A percentile compares a stretch with the other conserved stretches of the same genome.
Evolutionary conservation across 352 stramenopile genomes (phyloP).

Genomic region (Globisporangium acanthophoron): DNA sequence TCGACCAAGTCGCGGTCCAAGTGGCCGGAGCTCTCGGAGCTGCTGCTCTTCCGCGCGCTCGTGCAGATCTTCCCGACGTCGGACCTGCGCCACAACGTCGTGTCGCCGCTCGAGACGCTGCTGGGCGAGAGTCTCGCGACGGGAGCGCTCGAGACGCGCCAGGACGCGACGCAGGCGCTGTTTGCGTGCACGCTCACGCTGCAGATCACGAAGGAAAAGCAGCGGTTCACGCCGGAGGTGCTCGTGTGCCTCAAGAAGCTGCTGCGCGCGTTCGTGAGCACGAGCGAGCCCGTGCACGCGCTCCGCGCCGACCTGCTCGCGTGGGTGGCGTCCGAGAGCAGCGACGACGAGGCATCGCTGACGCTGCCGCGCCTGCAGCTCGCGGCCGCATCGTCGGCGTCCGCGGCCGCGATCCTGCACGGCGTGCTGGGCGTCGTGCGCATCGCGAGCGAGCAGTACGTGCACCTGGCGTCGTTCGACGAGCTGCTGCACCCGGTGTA

Average conservation of each 20-base stretch:
- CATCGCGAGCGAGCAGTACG: conserved; percentile 46
- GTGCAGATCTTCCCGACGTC: conserved; percentile 91
- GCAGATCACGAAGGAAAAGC: conserved; percentile 80
- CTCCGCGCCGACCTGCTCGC: conserved; percentile 41
- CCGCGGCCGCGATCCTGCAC: conserved; percentile 35
- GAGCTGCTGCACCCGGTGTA: conserved; percentile 74
- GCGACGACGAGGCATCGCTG: conserved; percentile 4
- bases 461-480: conserved; percentile 56
- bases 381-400: conserved; percentile 34
- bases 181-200: conserved; percentile 67
- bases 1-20: conserved; percentile 69
- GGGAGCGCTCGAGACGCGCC: conserved; percentile 52
- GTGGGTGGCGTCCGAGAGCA: conserved; percentile 22
- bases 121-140: conserved; percentile 87
- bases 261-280: conserved; percentile 40
- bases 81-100: conserved; percentile 92
- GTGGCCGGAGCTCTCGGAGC: conserved; percentile 84
- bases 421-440: conserved; percentile 45
- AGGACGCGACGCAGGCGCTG: conserved; percentile 83
- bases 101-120: conserved; percentile 90
- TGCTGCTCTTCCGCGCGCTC: conserved; percentile 89
- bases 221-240: conserved; percentile 88
- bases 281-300: conserved; percentile 25
- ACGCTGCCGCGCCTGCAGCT: conserved; percentile 38
- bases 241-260: conserved; percentile 44